Percentiles rank a stretch among this genome's conserved stretches.
phyloP scores from a whole-genome alignment of 2,329 filamentous ascomycete species.

The Tolypocladium endophyticum region DNA sequence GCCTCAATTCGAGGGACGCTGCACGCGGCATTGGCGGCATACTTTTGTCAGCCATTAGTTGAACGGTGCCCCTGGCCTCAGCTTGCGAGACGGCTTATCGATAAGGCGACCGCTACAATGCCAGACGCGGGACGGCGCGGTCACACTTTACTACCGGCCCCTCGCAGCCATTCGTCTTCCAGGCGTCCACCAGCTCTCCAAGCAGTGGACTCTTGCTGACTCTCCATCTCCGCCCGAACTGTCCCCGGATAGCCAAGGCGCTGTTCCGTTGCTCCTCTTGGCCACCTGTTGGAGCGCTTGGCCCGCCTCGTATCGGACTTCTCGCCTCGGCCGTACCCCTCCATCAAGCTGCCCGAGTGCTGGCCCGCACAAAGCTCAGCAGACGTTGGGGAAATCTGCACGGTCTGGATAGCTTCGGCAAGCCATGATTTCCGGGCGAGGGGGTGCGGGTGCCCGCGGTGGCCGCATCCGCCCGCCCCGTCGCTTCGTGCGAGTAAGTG shows the following conservation, averaged over 20 bases:
- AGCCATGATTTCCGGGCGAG: conserved; percentile 38
- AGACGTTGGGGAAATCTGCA: not conserved
- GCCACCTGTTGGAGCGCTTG: too few species aligned
- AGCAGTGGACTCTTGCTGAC: not conserved
- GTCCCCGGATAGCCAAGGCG: not conserved
- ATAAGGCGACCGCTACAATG: not conserved
- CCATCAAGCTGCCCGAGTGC: not conserved
- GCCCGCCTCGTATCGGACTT: not conserved
- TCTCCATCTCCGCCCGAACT: not conserved
- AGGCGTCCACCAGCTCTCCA: not conserved
- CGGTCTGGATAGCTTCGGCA: not conserved
- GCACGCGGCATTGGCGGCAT: conserved; percentile 6
- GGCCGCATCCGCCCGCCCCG: conserved; percentile 33
- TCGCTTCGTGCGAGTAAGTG: conserved; percentile 30
- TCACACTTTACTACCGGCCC: not conserved
- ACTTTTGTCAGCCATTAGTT: not conserved
- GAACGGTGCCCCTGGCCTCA: not conserved
- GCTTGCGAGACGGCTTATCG: not conserved
- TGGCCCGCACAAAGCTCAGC: not conserved
- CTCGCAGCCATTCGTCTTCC: not conserved
- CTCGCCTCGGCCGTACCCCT: not conserved
- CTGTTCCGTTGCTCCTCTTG: not conserved
- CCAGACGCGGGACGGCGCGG: not conserved
- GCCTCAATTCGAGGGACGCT: not conserved
- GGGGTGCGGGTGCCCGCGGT: conserved; percentile 26